Evolutionary conservation across 805 yeast genomes (phyloP).

Genomic region (Metschnikowia sp.): DNA sequence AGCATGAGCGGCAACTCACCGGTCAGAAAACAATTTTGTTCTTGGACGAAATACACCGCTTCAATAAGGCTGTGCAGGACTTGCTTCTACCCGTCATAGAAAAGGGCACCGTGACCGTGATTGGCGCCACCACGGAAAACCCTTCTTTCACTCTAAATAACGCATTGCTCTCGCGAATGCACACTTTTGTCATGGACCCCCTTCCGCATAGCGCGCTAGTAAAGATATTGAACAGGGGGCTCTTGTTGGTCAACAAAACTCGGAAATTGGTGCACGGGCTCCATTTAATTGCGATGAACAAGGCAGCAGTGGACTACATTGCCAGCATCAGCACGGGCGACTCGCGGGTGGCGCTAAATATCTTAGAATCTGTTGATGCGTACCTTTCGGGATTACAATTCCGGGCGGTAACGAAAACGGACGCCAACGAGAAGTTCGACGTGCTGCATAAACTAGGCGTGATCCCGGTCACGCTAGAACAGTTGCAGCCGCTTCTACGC

Average conservation of each 20-base stretch:
- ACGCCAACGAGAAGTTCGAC: slow-evolving; percentile 11
- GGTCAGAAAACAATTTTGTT: slow-evolving; percentile 34
- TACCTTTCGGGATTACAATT: slow-evolving; percentile 38
- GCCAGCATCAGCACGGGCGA: slow-evolving; percentile 83
- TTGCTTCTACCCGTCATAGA: slow-evolving; percentile 41
- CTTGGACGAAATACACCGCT: slow-evolving; percentile 43
- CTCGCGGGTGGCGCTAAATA: slow-evolving; percentile 76
- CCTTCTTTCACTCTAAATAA: slow-evolving; percentile 43
- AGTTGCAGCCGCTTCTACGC: slow-evolving; percentile 40
- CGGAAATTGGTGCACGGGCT: slow-evolving; percentile 50
- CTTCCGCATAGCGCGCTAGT: slow-evolving; percentile 30
- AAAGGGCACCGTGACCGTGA: slow-evolving; percentile 36
- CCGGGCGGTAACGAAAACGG: slow-evolving; percentile 12
- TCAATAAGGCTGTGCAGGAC: slow-evolving; percentile 43
- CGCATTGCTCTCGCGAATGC: slow-evolving; percentile 43
- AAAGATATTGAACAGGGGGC: slow-evolving; percentile 41
- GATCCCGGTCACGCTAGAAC: slow-evolving; percentile 37
- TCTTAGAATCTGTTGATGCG: slow-evolving; percentile 70
- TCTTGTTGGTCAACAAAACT: slow-evolving; percentile 51
- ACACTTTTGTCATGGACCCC: slow-evolving; percentile 43
- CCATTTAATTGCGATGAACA: slow-evolving; percentile 50
- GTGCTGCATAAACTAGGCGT: slow-evolving; percentile 22
- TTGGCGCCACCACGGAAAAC: slow-evolving; percentile 64
- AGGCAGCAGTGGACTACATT: slow-evolving; percentile 61
- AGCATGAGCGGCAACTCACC: slow-evolving; percentile 31